Evolutionary conservation across 768 basidiomycete species (phyloP), one percentile per base, ranked within the genome.

Genomic region (Pulveroboletus sp.): DNA sequence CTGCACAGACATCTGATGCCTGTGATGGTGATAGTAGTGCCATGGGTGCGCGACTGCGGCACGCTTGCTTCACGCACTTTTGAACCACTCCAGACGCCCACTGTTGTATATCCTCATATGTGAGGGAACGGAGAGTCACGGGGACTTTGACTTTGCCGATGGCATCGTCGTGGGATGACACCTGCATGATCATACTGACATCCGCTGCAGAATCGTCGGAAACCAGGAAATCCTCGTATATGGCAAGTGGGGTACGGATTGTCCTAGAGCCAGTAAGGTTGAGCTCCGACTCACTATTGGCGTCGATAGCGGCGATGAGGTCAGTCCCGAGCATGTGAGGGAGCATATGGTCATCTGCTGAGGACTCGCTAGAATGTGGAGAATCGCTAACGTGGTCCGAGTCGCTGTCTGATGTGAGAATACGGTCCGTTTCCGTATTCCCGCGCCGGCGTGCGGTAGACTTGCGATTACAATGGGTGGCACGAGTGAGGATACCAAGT

Each of bases 81-180:
- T 60, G 60, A 40, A 65, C 60, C 9, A 63, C 60, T 5, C 60
- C 52, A 2, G 57, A 54, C 19, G 53, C 62, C 62, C 62, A 63
- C 24, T 53, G 57, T 34, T 50, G 57, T 47, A 63, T 63, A 9
- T 63, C 62, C 10, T 63, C 62, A 23, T 55, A 40, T 5, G 52
- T 60, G 39, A 62, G 54, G 13, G 57, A 25, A 14, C 52, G 45
- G 21, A 36, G 44, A 16, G 54, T 43, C n/a, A 43, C 43, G 43
- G 53, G 40, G 6, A 11, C 39, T 16, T 25, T 36, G 36, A 50
- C 29, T 17, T 52, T 63, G 4, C 43, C 37, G 16, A 50, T 33
- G 6, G 36, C 25, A 23, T 50, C 57, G n/a, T 50, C 50, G 12
- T 36, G 41, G 12, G 60, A 50, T 10, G 62, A 53, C 5, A 53